Percentiles rank a stretch among this genome's conserved stretches.
phyloP scores from a whole-genome alignment of 257 asterid species.

The Ophiorrhiza pumila region DNA sequence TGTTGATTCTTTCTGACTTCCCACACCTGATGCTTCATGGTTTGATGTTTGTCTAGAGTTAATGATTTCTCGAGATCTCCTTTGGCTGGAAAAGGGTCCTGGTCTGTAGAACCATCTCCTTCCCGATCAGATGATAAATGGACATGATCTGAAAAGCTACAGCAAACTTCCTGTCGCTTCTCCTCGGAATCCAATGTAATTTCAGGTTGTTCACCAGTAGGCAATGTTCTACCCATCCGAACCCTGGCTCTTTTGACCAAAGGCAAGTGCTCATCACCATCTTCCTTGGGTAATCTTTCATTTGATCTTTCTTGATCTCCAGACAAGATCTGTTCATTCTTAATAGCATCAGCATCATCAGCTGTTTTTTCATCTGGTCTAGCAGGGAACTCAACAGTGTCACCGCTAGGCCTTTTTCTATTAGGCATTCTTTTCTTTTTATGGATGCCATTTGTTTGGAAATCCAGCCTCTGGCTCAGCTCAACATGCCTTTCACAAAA shows the following conservation, averaged over 20 bases:
- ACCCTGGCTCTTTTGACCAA: slow-evolving; percentile 89
- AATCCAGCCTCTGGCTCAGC: slow-evolving; percentile 56
- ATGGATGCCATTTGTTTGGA: slow-evolving; percentile 49
- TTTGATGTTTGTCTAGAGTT: slow-evolving; percentile 32
- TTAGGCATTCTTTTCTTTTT: slow-evolving; percentile 73
- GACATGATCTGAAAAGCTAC: slow-evolving; percentile 31
- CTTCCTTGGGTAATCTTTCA: slow-evolving; percentile 49
- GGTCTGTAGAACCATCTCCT: slow-evolving; percentile 40
- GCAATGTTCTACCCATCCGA: slow-evolving; percentile 70
- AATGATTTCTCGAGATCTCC: slow-evolving; percentile 32
- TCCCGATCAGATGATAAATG: slow-evolving; percentile 36
- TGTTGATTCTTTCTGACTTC: slow-evolving; percentile 43
- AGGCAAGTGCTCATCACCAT: slow-evolving; percentile 89
- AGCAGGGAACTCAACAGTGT: slow-evolving; percentile 33
- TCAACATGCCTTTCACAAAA: slow-evolving; percentile 43
- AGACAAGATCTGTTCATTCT: slow-evolving; percentile 36
- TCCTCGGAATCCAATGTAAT: slow-evolving; percentile 45
- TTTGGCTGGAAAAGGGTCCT: slow-evolving; percentile 24
- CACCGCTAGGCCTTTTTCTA: slow-evolving; percentile 56
- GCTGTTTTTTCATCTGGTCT: slow-evolving; percentile 32
- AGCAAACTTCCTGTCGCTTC: slow-evolving; percentile 35
- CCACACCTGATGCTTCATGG: slow-evolving; percentile 43
- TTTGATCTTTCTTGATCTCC: slow-evolving; percentile 41
- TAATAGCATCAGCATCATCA: slow-evolving; percentile 41
- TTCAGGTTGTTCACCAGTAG: slow-evolving; percentile 37